A percentile compares a stretch with the other conserved stretches of the same genome.
phyloP scores from a whole-genome alignment of 208 protist genomes.

The Acanthamoeba lenticulata region DNA sequence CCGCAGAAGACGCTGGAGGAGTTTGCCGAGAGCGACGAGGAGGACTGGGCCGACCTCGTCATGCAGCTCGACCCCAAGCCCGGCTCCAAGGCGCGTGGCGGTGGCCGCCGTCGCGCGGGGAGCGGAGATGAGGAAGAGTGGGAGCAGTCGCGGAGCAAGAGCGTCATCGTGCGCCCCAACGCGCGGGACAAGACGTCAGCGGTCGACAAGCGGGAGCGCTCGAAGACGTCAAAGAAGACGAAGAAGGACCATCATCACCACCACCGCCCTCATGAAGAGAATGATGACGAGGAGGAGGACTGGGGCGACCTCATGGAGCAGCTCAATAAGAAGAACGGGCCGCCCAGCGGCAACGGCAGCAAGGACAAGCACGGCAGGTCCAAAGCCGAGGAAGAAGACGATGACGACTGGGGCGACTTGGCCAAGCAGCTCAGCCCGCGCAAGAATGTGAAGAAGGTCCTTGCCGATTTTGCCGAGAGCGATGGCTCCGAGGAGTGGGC shows the following conservation, averaged over 20 bases:
- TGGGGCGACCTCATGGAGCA: not conserved
- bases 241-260: not conserved
- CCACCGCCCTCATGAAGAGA: no score
- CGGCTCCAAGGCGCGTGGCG: not conserved
- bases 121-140: not conserved
- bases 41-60: not conserved
- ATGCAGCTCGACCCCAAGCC: not conserved
- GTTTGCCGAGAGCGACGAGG: slow-evolving; percentile 4
- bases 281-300: not conserved
- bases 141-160: not conserved
- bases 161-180: not conserved
- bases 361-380: not conserved
- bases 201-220: not conserved
- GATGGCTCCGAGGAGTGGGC: not conserved
- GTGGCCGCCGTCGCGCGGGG: not conserved
- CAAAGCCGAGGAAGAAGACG: not conserved
- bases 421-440: not conserved
- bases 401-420: not conserved
- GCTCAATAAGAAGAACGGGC: slow-evolving; percentile 1
- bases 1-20: not conserved
- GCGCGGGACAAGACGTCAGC: no score
- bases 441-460: not conserved
- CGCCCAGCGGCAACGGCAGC: not conserved
- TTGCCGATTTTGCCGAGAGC: not conserved
- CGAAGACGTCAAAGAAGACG: not conserved